Conservation (phyloP, 139 green algal genomes). For the Chlamydomonas eustigma region DNA sequence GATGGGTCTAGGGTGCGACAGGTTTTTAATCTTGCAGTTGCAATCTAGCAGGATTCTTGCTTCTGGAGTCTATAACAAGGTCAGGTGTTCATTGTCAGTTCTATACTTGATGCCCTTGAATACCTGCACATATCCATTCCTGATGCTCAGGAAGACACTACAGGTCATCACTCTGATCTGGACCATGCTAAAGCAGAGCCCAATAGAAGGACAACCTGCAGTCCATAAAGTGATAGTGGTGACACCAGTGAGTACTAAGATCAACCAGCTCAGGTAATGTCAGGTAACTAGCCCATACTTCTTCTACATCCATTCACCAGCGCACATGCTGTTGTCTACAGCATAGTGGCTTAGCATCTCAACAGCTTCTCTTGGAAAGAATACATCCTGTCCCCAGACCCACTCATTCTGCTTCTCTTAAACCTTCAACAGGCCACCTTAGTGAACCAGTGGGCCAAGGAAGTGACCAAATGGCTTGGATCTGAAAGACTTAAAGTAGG, state of each 20-base stretch:
- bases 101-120: too few relatives aligned
- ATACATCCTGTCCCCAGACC: conserved; percentile 51
- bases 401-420: conserved; percentile 21
- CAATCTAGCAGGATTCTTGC: too few relatives aligned
- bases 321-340: too few relatives aligned
- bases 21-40: too few relatives aligned
- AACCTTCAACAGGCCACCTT: background rate
- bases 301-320: too few relatives aligned
- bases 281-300: too few relatives aligned
- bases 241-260: conserved; percentile 60
- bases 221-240: conserved; percentile 63
- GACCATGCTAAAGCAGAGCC: conserved; percentile 72
- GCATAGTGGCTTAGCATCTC: too few relatives aligned
- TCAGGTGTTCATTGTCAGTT: too few relatives aligned
- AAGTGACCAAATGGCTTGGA: conserved; percentile 84
- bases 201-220: conserved; percentile 27
- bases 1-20: conserved; percentile 62
- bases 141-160: conserved; percentile 65
- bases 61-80: too few relatives aligned
- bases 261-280: too few relatives aligned
- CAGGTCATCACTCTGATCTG: conserved; percentile 74
- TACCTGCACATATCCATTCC: background rate
- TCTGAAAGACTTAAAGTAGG: conserved; percentile 57
- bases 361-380: too few relatives aligned
- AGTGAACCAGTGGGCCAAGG: conserved; percentile 45